phyloP scores from a whole-genome alignment of 2,329 filamentous ascomycete species.

The Fusarium veterinarium region DNA sequence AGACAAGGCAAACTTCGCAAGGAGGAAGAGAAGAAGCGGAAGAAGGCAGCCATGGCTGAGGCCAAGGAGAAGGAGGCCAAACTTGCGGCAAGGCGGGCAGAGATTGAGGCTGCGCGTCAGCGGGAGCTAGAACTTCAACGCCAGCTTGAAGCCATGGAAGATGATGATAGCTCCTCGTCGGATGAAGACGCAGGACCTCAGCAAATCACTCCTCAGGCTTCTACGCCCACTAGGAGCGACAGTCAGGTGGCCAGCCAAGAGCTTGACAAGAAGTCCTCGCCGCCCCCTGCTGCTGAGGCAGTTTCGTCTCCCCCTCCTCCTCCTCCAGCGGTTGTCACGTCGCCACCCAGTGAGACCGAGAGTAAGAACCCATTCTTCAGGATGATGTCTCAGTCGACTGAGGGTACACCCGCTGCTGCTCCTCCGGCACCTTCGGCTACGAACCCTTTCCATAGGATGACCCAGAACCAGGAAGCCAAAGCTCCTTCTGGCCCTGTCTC shows the following conservation, averaged over 20 bases:
- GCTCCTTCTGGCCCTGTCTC: constrained; percentile 60
- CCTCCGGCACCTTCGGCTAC: constrained; percentile 64
- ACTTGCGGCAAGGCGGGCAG: constrained; percentile 85
- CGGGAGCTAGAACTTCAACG: constrained; percentile 89
- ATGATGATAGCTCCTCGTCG: constrained; percentile 80
- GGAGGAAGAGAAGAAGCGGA: constrained; percentile 92
- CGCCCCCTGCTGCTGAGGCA: constrained; percentile 56
- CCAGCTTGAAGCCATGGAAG: constrained; percentile 81
- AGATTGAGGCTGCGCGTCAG: constrained; percentile 91
- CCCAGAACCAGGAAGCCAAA: constrained; percentile 73
- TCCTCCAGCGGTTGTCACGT: constrained; percentile 60
- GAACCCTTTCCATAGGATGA: constrained; percentile 94
- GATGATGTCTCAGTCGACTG: constrained; percentile 79
- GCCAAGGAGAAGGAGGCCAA: constrained; percentile 89
- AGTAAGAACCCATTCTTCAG: constrained; percentile 96
- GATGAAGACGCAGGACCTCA: constrained; percentile 84
- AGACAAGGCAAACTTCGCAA: constrained; percentile 94
- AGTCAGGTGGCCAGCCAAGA: constrained; percentile 66
- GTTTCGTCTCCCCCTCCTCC: constrained; percentile 56
- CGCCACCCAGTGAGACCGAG: constrained; percentile 73
- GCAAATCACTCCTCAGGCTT: constrained; percentile 72
- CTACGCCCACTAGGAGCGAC: constrained; percentile 65
- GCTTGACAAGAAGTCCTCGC: constrained; percentile 62
- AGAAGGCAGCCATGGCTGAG: constrained; percentile 87
- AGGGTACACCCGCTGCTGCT: constrained; percentile 57